Conservation (phyloP, 1,139 yeast species). For the Blastobotrys ciferrii region DNA sequence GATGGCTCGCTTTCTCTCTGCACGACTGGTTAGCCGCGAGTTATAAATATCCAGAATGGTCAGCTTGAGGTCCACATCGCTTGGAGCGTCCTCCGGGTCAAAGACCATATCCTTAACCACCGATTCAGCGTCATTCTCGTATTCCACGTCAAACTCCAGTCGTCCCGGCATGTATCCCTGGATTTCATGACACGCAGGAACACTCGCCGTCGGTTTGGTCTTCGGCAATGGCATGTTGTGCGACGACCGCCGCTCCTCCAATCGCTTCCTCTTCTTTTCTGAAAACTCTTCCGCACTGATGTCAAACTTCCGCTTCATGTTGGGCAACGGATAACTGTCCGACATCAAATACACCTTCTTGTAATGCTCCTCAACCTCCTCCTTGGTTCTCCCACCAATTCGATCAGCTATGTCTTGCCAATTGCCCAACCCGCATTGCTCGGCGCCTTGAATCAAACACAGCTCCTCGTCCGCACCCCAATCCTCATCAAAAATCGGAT, state of each 20-base stretch:
- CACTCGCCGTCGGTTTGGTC: conserved; percentile 84
- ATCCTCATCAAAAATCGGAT: conserved; percentile 82
- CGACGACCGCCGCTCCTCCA: conserved; percentile 68
- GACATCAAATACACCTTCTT: conserved; percentile 66
- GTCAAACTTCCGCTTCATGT: conserved; percentile 66
- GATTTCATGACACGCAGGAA: conserved; percentile 93
- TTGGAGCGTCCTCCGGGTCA: conserved; percentile 86
- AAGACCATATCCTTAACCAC: conserved; percentile 93
- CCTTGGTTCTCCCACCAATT: conserved; percentile 87
- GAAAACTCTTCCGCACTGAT: conserved; percentile 70
- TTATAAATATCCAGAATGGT: conserved; percentile 87
- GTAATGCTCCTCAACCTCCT: conserved; percentile 87
- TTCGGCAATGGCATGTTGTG: conserved; percentile 57
- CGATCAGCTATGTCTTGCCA: conserved; percentile 98
- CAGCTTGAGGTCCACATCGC: conserved; percentile 84
- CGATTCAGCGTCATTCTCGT: conserved; percentile 93
- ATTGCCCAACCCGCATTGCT: conserved; percentile 86
- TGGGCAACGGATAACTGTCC: conserved; percentile 66
- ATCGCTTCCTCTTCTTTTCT: conserved; percentile 62
- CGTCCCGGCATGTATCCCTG: conserved; percentile 99
- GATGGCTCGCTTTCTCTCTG: conserved; percentile 84
- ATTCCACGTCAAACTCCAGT: conserved; percentile 91
- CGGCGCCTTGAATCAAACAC: conserved; percentile 84
- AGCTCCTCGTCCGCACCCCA: conserved; percentile 99
- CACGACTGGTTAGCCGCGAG: conserved; percentile 83